These are phyloP conservation scores for Adansonia madagascariensis DNA, from an alignment of 441 rosid species.

Conservation along the genomic window DNA sequence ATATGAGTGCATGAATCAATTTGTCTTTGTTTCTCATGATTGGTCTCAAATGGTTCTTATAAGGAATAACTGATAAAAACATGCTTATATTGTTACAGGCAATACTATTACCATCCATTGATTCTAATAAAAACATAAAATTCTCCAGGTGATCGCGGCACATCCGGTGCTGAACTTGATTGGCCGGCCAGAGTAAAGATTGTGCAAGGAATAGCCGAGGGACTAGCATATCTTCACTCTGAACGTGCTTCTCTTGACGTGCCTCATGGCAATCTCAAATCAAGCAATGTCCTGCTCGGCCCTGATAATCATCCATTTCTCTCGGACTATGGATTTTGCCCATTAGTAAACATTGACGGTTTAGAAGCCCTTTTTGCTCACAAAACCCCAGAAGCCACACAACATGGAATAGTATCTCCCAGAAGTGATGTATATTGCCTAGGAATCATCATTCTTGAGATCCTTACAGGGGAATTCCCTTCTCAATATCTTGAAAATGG, in stretches of 20 bases:
- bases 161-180: conserved; percentile 42
- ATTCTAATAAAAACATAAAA: not conserved
- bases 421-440: conserved; percentile 75
- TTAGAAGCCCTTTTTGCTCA: conserved; percentile 49
- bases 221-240: conserved; percentile 56
- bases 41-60: not conserved
- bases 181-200: conserved; percentile 67
- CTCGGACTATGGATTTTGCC: conserved; percentile 61
- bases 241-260: conserved; percentile 47
- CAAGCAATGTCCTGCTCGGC: conserved; percentile 66
- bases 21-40: not conserved
- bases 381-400: conserved; percentile 59
- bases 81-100: not conserved
- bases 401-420: conserved; percentile 41
- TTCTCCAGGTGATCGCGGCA: conserved; percentile 51
- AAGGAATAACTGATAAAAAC: too few species aligned
- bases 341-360: conserved; percentile 41
- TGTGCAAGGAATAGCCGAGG: conserved; percentile 64
- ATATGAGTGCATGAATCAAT: too few species aligned
- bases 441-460: conserved; percentile 73
- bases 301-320: conserved; percentile 58
- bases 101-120: not conserved
- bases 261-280: conserved; percentile 87
- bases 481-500: conserved; percentile 50
- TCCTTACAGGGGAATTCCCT: conserved; percentile 70